Conservation (phyloP, 73 alveolate genomes). For the Urostyla sp. region DNA sequence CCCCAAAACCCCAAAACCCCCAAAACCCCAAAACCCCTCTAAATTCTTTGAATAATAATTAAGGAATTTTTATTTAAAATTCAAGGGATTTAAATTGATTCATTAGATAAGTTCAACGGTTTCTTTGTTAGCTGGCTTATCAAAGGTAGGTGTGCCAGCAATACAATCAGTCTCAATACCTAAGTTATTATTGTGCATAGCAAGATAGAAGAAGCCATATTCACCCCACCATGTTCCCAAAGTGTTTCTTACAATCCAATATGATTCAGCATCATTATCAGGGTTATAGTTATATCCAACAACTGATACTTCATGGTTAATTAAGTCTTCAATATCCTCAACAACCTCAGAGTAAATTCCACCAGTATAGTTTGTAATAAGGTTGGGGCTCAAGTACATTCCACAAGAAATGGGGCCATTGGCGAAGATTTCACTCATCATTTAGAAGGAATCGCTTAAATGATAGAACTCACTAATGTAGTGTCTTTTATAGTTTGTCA, state of each 20-base stretch:
- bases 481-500: conserved; percentile 59
- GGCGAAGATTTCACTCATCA: conserved; percentile 81
- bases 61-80: no score
- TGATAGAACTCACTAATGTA: conserved; percentile 68
- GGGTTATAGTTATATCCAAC: conserved; percentile 90
- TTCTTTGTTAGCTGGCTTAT: conserved; percentile 47
- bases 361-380: conserved; percentile 60
- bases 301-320: conserved; percentile 77
- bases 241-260: conserved; percentile 94
- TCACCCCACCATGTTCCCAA: conserved; percentile 98
- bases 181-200: conserved; percentile 77
- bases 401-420: conserved; percentile 89
- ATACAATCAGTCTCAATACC: conserved; percentile 77
- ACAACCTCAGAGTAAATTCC: conserved; percentile 71
- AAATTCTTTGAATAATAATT: no score
- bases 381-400: conserved; percentile 61
- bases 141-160: conserved; percentile 57
- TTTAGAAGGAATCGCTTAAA: conserved; percentile 71
- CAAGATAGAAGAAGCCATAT: conserved; percentile 86
- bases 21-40: no score
- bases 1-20: no score
- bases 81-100: no score
- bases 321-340: neutral
- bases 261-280: conserved; percentile 76
- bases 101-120: no score